Evolutionary conservation across 371 early-diverging fungal genomes (phyloP).

Genomic region (Capniomyces stellatus): DNA sequence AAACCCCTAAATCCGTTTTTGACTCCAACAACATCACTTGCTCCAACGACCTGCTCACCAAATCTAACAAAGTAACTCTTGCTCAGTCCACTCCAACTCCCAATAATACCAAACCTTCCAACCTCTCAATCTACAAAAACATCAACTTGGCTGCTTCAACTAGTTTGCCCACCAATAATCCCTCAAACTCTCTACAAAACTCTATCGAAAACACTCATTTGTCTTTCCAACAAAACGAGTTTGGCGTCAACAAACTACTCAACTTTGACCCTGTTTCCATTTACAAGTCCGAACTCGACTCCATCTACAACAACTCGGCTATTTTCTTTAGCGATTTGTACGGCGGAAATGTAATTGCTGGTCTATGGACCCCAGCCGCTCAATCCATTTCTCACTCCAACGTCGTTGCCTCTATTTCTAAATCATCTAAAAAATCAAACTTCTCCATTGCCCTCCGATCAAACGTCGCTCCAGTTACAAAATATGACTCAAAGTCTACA

Average conservation of each 20-base stretch:
- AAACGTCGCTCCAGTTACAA: neutral
- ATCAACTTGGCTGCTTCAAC: too few relatives aligned
- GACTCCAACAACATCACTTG: too few relatives aligned
- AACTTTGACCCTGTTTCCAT: slow-evolving; percentile 17
- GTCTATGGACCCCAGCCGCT: slow-evolving; percentile 17
- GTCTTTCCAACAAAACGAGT: slow-evolving; percentile 6
- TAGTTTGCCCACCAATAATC: too few relatives aligned
- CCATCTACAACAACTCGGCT: slow-evolving; percentile 12
- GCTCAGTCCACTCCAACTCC: neutral
- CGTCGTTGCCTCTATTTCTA: neutral
- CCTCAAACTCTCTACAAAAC: neutral
- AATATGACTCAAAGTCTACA: neutral
- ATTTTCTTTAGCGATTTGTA: slow-evolving; percentile 17
- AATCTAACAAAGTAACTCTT: neutral
- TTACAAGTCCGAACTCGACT: slow-evolving; percentile 13
- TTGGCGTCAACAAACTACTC: slow-evolving; percentile 11
- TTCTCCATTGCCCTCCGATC: slow-evolving; percentile 7
- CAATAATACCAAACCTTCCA: neutral
- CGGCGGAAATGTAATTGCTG: slow-evolving; percentile 16
- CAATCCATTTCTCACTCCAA: neutral
- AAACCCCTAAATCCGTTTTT: too few relatives aligned
- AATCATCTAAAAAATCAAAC: slow-evolving; percentile 3
- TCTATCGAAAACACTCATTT: neutral
- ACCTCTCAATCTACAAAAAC: neutral
- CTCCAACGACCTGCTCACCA: too few relatives aligned